A percentile compares a stretch with the other conserved stretches of the same genome.
Evolutionary conservation across 1,284 basidiomycete species (phyloP).

Genomic region (Leccinum fuscescens): DNA sequence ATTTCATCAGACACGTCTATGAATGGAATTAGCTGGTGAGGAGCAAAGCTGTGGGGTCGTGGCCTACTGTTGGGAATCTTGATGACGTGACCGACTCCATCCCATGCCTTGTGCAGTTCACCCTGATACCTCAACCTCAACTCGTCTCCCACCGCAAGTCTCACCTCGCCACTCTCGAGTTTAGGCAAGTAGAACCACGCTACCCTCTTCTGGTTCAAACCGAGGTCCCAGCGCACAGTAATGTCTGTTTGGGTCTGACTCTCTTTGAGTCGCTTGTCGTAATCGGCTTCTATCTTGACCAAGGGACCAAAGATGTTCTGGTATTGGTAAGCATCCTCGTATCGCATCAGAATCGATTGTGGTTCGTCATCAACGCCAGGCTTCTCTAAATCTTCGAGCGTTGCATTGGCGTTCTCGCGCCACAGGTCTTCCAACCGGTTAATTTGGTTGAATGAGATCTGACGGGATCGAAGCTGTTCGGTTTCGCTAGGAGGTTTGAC

Average conservation of each 20-base stretch:
- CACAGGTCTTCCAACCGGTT: constrained; percentile 97
- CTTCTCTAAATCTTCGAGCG: constrained; percentile 94
- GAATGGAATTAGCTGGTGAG: constrained; percentile 20
- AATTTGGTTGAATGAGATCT: constrained; percentile 96
- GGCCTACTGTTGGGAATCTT: constrained; percentile 97
- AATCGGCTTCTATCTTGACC: constrained; percentile 99
- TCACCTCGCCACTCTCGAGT: constrained; percentile 96
- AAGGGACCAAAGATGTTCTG: constrained; percentile 99
- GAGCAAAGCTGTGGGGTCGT: not conserved
- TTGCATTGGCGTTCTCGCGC: constrained; percentile 95
- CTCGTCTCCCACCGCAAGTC: constrained; percentile 96
- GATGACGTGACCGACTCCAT: constrained; percentile 96
- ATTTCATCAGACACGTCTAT: constrained; percentile 97
- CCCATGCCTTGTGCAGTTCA: constrained; percentile 89
- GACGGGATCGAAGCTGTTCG: constrained; percentile 91
- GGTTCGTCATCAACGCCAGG: constrained; percentile 96
- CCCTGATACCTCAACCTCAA: constrained; percentile 88
- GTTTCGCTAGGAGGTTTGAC: constrained; percentile 96
- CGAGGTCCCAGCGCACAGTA: constrained; percentile 94
- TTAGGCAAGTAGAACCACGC: constrained; percentile 97
- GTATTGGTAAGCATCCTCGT: constrained; percentile 99
- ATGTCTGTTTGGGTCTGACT: constrained; percentile 98
- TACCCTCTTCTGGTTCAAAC: constrained; percentile 95
- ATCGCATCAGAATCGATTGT: constrained; percentile 84
- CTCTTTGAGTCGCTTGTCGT: constrained; percentile 97